These are phyloP conservation scores for Saccharomycopsis fermentans DNA, from an alignment of 805 yeast species.

Conservation along the genomic window DNA sequence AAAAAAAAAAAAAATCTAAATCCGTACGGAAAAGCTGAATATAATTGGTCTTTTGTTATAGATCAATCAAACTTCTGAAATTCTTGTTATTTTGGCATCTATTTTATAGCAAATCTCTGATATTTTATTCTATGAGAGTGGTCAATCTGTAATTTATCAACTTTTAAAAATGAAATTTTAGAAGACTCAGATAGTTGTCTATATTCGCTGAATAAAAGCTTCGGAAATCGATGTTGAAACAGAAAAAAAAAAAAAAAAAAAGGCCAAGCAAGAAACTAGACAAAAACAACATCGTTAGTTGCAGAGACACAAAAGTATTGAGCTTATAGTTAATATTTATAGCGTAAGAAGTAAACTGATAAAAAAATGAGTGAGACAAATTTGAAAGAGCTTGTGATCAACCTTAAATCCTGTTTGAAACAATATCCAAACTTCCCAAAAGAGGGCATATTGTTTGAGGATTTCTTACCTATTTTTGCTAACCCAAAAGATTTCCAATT, in stretches of 20 bases:
- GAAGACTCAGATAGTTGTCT: background rate
- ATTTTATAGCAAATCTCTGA: too few species aligned
- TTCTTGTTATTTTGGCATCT: too few species aligned
- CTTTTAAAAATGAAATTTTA: too few species aligned
- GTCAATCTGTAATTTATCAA: too few species aligned
- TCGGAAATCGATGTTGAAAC: background rate
- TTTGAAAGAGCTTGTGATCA: conserved; percentile 21
- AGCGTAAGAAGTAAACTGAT: background rate
- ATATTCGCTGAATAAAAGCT: background rate
- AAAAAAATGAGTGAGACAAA: background rate
- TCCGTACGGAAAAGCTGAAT: too few species aligned
- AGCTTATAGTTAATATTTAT: too few species aligned
- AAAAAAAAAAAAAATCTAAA: too few species aligned
- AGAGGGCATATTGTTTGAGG: conserved; percentile 91
- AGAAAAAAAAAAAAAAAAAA: background rate
- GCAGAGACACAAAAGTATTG: background rate
- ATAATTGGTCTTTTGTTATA: too few species aligned
- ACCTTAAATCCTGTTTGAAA: conserved; percentile 42
- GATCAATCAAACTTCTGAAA: too few species aligned
- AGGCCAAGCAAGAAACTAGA: too few species aligned
- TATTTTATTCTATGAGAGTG: too few species aligned
- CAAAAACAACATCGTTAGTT: background rate
- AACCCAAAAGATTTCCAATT: conserved; percentile 72
- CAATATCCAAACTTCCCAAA: conserved; percentile 93
- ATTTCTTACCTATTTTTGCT: conserved; percentile 88